Evolutionary conservation across 73 alveolate genomes (phyloP).

Genomic region (Strombidium stylifer): DNA sequence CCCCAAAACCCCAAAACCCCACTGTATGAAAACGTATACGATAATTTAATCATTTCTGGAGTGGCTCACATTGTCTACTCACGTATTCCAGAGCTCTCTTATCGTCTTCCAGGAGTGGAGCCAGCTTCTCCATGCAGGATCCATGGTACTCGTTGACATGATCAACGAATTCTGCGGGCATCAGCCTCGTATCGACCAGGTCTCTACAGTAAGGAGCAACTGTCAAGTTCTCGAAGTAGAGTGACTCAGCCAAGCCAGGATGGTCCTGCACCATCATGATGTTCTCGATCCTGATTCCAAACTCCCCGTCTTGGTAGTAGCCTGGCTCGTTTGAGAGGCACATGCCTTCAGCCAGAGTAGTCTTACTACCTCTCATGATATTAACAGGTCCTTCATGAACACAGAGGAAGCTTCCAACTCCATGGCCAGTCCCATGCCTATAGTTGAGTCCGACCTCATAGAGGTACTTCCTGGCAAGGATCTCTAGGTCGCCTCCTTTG

Average conservation of each 20-base stretch:
- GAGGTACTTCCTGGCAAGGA: constrained; percentile 91
- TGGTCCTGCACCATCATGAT: constrained; percentile 60
- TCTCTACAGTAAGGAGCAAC: constrained; percentile 86
- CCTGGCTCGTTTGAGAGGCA: constrained; percentile 71
- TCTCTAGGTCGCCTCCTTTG: constrained; percentile 88
- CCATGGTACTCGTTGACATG: neutral
- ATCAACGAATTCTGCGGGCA: constrained; percentile 52
- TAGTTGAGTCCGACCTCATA: constrained; percentile 78
- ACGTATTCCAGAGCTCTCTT: constrained; percentile 54
- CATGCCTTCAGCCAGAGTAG: constrained; percentile 44
- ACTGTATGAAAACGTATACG: too few species aligned
- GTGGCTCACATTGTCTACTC: constrained; percentile 60
- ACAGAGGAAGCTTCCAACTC: constrained; percentile 64
- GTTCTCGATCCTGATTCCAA: constrained; percentile 75
- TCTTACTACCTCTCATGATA: neutral
- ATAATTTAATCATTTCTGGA: too few species aligned
- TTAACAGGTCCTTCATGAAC: constrained; percentile 79
- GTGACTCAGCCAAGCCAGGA: constrained; percentile 34
- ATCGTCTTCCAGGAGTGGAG: constrained; percentile 67
- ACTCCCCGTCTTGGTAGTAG: constrained; percentile 53
- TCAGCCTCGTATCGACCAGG: constrained; percentile 69
- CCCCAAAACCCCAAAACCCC: too few species aligned
- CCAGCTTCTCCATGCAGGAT: constrained; percentile 54
- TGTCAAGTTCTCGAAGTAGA: constrained; percentile 89
- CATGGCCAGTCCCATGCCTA: constrained; percentile 75